Conservation (phyloP, 257 asterid genomes). For the Eucommia ulmoides region DNA sequence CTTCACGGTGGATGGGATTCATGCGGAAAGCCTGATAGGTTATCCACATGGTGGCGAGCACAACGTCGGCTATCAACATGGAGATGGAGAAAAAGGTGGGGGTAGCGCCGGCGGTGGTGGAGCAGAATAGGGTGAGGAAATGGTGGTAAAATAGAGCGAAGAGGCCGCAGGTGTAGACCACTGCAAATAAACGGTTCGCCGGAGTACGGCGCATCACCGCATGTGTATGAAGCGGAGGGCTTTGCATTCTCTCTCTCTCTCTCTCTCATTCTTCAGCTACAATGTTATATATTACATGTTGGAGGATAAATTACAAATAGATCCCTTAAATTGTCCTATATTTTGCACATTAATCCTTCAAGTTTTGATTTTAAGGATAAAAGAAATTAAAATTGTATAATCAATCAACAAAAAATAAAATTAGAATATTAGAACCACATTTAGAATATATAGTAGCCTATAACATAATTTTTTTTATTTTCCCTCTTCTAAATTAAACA, state of each 20-base stretch:
- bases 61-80: constrained; percentile 27
- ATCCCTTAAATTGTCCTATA: too few species aligned
- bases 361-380: too few species aligned
- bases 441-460: too few species aligned
- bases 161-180: constrained; percentile 30
- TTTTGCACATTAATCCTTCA: too few species aligned
- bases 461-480: too few species aligned
- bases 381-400: not conserved
- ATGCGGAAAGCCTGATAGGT: constrained; percentile 41
- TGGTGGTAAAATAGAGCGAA: constrained; percentile 40
- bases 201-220: constrained; percentile 27
- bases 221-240: constrained; percentile 35
- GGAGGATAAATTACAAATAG: not conserved
- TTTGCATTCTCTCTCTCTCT: not conserved
- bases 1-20: constrained; percentile 21
- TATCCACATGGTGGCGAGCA: constrained; percentile 48
- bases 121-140: constrained; percentile 18
- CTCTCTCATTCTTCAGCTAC: not conserved
- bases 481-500: too few species aligned
- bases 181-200: constrained; percentile 56
- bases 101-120: constrained; percentile 21
- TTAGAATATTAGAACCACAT: too few species aligned
- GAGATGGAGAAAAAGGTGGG: constrained; percentile 14
- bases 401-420: not conserved
- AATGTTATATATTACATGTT: not conserved